Conservation (phyloP, 345 rosid species). For the Cardiospermum halicacabum region DNA sequence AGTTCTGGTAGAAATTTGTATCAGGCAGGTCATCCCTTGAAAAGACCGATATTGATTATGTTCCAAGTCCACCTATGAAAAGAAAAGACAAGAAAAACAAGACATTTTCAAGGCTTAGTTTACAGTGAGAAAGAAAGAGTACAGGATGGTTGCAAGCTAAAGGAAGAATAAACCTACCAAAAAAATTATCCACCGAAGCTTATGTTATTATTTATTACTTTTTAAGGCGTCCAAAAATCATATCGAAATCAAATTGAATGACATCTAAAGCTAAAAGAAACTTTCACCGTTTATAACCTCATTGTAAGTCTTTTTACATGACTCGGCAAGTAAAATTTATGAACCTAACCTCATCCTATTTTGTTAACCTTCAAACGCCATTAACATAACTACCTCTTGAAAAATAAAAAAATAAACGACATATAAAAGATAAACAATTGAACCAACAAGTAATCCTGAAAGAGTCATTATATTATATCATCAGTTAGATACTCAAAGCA, state of each 20-base stretch:
- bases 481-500: too few species aligned
- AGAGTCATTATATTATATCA: background rate
- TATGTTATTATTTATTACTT: background rate
- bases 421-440: background rate
- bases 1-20: conserved; percentile 92
- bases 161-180: background rate
- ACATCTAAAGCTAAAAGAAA: background rate
- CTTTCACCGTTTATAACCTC: background rate
- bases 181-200: background rate
- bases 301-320: background rate
- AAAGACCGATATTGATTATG: conserved; percentile 95
- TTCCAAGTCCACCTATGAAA: conserved; percentile 84
- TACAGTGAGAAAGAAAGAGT: background rate
- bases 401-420: background rate
- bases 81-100: conserved; percentile 5
- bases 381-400: background rate
- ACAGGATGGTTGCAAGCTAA: background rate
- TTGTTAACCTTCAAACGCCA: too few species aligned
- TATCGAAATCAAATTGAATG: background rate
- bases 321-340: background rate
- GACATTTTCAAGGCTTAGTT: background rate
- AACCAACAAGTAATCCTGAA: background rate
- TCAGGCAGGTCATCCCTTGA: conserved; percentile 94
- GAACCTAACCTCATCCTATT: too few species aligned
- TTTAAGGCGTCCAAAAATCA: background rate